Evolutionary conservation across 225 moss, liverwort and hornwort species (phyloP).

Genomic region (Polytrichum formosum): DNA sequence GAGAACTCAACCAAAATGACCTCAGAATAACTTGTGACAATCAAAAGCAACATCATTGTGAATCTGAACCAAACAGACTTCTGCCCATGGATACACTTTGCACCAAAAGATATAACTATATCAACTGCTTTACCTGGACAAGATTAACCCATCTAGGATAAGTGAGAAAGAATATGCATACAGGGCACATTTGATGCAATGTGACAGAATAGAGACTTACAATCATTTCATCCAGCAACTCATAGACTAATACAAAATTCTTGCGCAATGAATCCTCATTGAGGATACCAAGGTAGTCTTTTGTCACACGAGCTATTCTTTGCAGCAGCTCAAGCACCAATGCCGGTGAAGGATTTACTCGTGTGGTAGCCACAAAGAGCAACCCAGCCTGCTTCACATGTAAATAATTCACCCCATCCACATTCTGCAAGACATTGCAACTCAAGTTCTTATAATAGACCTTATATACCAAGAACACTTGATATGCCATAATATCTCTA

Average conservation of each 20-base stretch:
- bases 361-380: conserved; percentile 88
- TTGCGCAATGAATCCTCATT: conserved; percentile 98
- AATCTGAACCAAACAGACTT: no score
- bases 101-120: no score
- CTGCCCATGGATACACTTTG: no score
- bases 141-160: no score
- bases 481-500: no score
- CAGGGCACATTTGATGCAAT: not conserved
- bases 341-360: conserved; percentile 88
- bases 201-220: conserved; percentile 38
- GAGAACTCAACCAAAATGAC: no score
- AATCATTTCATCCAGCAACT: conserved; percentile 99
- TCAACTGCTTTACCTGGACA: no score
- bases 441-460: not conserved
- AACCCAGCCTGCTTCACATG: conserved; percentile 98
- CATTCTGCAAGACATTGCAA: conserved; percentile 47
- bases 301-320: conserved; percentile 87
- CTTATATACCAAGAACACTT: no score
- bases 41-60: no score
- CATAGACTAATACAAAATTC: conserved; percentile 96
- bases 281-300: conserved; percentile 93
- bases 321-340: conserved; percentile 84
- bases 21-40: no score
- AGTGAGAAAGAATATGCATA: not conserved
- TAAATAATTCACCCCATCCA: conserved; percentile 91